Evolutionary conservation across 192 early-diverging fungal genomes (phyloP).

Genomic region (Backusella tuberculispora): DNA sequence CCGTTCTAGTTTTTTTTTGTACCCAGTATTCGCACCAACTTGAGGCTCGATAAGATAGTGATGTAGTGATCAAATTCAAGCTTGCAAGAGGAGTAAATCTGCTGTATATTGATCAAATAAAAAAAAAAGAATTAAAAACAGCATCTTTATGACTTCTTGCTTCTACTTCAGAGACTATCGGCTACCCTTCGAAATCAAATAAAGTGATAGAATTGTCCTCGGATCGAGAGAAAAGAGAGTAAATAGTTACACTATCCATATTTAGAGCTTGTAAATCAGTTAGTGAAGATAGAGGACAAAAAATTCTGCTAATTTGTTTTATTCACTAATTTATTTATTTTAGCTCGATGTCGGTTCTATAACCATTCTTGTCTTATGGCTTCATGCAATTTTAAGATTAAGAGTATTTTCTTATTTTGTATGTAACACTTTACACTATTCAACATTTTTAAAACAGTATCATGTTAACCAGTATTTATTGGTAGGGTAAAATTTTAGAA

Average conservation of each 20-base stretch:
- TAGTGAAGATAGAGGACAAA: neutral
- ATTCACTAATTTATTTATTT: no score
- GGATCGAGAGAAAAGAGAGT: neutral
- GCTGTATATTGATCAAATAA: no score
- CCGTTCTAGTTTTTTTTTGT: no score
- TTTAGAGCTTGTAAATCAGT: neutral
- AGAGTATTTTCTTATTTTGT: slow-evolving; percentile 1
- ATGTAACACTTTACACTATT: neutral
- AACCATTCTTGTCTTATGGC: slow-evolving; percentile 9
- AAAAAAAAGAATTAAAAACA: neutral
- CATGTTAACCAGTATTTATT: no score
- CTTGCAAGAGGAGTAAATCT: no score
- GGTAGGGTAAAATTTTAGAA: neutral
- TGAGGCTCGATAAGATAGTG: no score
- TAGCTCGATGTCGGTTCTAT: neutral
- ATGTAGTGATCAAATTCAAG: no score
- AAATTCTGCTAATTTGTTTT: no score
- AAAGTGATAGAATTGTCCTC: neutral
- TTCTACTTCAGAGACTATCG: neutral
- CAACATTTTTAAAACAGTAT: no score
- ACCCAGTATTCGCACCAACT: no score
- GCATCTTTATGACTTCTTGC: neutral
- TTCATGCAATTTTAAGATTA: slow-evolving; percentile 15
- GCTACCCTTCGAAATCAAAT: neutral
- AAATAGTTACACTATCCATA: neutral